These are phyloP conservation scores for Ananas comosus DNA, from an alignment of 176 grass and related monocot genomes.

Conservation along the genomic window DNA sequence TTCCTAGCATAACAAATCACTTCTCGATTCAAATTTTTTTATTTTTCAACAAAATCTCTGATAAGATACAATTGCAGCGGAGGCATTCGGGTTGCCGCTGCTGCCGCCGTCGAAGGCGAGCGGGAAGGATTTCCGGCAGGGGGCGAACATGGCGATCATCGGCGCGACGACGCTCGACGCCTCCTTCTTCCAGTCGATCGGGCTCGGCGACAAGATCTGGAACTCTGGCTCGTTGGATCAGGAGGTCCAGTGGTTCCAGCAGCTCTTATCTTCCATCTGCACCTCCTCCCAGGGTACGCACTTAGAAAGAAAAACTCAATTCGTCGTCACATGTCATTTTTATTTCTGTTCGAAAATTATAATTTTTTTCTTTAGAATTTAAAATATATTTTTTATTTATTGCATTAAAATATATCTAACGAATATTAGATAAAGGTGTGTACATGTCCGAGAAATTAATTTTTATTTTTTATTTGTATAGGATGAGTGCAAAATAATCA, in stretches of 20 bases:
- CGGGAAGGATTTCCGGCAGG: conserved; percentile 42
- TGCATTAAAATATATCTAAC: no score
- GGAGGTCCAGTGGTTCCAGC: conserved; percentile 68
- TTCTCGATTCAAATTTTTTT: background rate
- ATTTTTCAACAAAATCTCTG: background rate
- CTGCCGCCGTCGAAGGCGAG: conserved; percentile 53
- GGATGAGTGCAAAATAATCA: no score
- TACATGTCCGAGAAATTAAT: no score
- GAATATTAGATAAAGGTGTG: no score
- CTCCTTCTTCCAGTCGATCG: conserved; percentile 53
- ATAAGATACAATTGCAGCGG: conserved; percentile 24
- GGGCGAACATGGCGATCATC: conserved; percentile 86
- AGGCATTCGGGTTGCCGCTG: conserved; percentile 53
- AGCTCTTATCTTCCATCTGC: conserved; percentile 68
- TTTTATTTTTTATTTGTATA: no score
- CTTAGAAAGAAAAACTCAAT: background rate
- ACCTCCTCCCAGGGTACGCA: conserved; percentile 14
- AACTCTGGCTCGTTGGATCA: conserved; percentile 50
- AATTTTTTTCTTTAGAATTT: no score
- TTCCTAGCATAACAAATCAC: background rate
- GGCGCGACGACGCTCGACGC: conserved; percentile 57
- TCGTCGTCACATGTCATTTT: no score
- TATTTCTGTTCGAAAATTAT: no score
- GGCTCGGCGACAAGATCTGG: conserved; percentile 51
- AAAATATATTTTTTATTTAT: no score